These are phyloP conservation scores for Thuja plicata DNA, from an alignment of 83 land plant genomes.

Conservation along the genomic window DNA sequence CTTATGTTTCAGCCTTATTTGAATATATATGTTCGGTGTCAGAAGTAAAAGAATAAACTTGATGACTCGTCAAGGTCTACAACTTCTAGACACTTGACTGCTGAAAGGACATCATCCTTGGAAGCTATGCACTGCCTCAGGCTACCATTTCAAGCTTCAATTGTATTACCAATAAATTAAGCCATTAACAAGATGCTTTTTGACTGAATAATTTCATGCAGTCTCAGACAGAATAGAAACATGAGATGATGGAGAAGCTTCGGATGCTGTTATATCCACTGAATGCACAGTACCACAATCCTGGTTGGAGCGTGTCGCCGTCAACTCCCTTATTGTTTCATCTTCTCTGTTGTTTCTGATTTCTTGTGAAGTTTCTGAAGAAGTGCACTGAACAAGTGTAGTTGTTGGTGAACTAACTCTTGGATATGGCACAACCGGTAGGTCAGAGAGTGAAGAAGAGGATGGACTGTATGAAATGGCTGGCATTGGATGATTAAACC, in stretches of 20 bases:
- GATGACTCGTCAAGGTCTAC: conserved; percentile 9
- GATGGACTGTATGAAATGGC: conserved; percentile 22
- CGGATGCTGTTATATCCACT: conserved; percentile 4
- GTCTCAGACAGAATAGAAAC: conserved; percentile 12
- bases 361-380: conserved; percentile 20
- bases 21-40: not conserved
- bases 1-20: conserved; percentile 14
- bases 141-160: conserved; percentile 1
- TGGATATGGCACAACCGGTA: conserved; percentile 16
- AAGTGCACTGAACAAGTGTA: conserved; percentile 14
- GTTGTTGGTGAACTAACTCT: conserved; percentile 12
- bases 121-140: not conserved
- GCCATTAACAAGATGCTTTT: conserved; percentile 4
- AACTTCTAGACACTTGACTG: conserved; percentile 6
- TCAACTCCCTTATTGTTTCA: not conserved
- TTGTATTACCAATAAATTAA: not conserved
- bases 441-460: conserved; percentile 13
- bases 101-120: conserved; percentile 4
- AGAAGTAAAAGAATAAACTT: conserved; percentile 12
- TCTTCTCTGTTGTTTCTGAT: conserved; percentile 23
- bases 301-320: conserved; percentile 5
- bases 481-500: conserved; percentile 45
- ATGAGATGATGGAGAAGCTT: conserved; percentile 15
- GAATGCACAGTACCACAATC: conserved; percentile 4
- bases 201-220: conserved; percentile 17